Base-by-base conservation (phyloP, 1,284 basidiomycete species). In the Cystobasidium pallidum region DNA sequence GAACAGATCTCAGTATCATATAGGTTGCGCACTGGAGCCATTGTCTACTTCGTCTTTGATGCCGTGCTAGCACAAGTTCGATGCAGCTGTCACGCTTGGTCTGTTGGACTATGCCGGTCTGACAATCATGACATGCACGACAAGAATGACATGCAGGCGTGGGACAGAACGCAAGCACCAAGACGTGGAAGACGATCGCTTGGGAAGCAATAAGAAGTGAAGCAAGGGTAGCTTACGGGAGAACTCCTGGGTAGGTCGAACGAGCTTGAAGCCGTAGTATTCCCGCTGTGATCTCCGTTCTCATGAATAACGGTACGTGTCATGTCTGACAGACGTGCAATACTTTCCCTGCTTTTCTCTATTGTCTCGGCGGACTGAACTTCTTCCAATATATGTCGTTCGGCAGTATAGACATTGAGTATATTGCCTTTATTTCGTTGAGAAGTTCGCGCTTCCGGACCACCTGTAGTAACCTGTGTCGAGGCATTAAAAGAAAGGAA, bases 371-470 rank as follows among this genome's bases (percentile, higher is more conserved):
- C 21, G 15, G n/a, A 3, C 49, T 51, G 49, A 3, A 26, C 49
- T 51, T 28, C 49, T 51, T 51, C 49, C 24, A 7, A 2, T 51
- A 51, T 51, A 26, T 24, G n/a, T 24, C 49, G 8, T 26, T 28
- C 49, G 15, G 6, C 24, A 24, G 26, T 7, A 51, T n/a, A 51
- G 21, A 51, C 24, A 51, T 51, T 51, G 24, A 51, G 49, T 51
- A 51, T 51, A 51, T 51, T 51, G 24, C 49, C 26, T 28, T 45
- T 43, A 39, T 41, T 52, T 26, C 30, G 45, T 19, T 57, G 51
- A 26, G 28, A n/a, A 2, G 28, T 36, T 45, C 26, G 34, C 24
- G 43, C 34, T 36, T 47, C 51, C 54, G 17, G 24, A 17, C 34
- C 41, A 10, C 32, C n/a, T 43, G 8, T 8, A 45, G 11, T 19